Evolutionary conservation across 2,329 filamentous ascomycete species (phyloP).

Genomic region (Alternaria incomplexa): DNA sequence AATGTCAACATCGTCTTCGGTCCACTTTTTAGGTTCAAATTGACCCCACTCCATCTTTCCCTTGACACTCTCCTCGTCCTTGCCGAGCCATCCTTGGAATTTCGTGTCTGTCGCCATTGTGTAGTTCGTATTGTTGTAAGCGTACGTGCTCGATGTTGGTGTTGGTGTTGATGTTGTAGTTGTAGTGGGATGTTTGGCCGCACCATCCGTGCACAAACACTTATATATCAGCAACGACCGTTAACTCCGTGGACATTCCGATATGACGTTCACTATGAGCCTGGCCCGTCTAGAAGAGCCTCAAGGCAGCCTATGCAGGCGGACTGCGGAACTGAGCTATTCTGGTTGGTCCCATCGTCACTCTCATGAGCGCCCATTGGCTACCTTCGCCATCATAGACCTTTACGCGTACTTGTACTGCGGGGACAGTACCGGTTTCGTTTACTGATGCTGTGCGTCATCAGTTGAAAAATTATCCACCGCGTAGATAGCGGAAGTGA

Average conservation of each 20-base stretch:
- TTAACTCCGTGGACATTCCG: conserved; percentile 2
- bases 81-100: conserved; percentile 64
- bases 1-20: conserved; percentile 69
- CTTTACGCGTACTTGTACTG: not conserved
- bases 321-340: not conserved
- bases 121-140: not conserved
- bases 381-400: conserved; percentile 2
- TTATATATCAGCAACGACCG: conserved; percentile 1
- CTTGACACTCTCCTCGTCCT: conserved; percentile 55
- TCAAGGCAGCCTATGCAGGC: not conserved
- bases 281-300: conserved; percentile 1
- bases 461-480: not conserved
- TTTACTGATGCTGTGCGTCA: conserved; percentile 6
- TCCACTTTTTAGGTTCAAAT: conserved; percentile 55
- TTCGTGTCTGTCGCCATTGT: conserved; percentile 28
- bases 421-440: not conserved
- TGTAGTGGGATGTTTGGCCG: not conserved
- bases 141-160: not conserved
- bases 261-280: conserved; percentile 6
- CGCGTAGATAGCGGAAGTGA: conserved; percentile 1
- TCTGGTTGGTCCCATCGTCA: not conserved
- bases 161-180: not conserved
- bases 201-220: not conserved
- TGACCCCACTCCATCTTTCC: conserved; percentile 63
- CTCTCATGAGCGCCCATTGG: conserved; percentile 1